These are phyloP conservation scores for Yarrowia deformans DNA, from an alignment of 805 yeast species.

Conservation along the genomic window DNA sequence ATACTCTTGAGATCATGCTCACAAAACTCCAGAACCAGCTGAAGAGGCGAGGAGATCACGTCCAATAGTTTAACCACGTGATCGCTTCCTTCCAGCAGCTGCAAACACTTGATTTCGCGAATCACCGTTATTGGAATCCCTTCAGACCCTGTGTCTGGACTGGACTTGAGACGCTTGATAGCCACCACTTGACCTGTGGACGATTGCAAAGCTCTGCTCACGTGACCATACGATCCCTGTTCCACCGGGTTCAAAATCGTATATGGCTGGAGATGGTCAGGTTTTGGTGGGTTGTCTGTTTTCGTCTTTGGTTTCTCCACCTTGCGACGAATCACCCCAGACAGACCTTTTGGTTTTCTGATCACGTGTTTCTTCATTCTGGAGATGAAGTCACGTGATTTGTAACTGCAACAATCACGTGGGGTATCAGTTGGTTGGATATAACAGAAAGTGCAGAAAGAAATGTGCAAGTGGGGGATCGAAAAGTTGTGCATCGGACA, in stretches of 20 bases:
- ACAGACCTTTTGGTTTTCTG: conserved; percentile 8
- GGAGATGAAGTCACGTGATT: neutral
- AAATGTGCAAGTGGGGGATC: neutral
- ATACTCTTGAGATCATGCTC: conserved; percentile 52
- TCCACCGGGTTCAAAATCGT: conserved; percentile 47
- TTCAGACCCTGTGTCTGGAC: neutral
- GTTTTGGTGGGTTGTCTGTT: neutral
- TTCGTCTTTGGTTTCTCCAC: neutral
- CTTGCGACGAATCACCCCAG: conserved; percentile 21
- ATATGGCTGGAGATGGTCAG: conserved; percentile 42
- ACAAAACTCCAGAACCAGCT: conserved; percentile 49
- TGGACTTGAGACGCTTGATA: conserved; percentile 10
- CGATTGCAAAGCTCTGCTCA: conserved; percentile 60
- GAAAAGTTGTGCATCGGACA: conserved; percentile 9
- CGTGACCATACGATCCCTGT: conserved; percentile 60
- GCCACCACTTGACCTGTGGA: conserved; percentile 56
- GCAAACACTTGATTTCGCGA: conserved; percentile 25
- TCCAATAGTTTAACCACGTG: conserved; percentile 58
- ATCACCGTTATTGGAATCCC: conserved; percentile 15
- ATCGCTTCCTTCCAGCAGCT: conserved; percentile 9
- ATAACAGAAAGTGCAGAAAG: neutral
- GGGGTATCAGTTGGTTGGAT: conserved; percentile 10
- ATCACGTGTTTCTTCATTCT: conserved; percentile 29
- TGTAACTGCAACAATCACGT: neutral
- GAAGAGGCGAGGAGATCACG: conserved; percentile 52